Base-by-base conservation (phyloP, 1,284 basidiomycete genomes). In the Trametes hirsuta region DNA sequence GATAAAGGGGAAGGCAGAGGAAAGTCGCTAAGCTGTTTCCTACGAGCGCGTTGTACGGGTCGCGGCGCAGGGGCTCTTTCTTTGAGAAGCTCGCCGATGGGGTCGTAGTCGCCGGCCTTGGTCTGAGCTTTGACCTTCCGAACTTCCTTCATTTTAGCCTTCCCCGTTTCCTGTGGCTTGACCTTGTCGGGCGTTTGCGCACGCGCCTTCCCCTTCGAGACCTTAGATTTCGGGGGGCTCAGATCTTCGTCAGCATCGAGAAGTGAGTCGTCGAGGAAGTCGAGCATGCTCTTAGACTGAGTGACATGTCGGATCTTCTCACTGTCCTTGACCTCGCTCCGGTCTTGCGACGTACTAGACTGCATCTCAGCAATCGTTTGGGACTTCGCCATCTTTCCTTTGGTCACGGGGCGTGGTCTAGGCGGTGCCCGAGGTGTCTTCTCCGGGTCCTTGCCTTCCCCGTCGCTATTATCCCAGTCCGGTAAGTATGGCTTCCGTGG, bases 341-440 rank as follows among this genome's bases (percentile, higher is more conserved):
- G 25, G 36, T 55, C 49, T 53, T 65, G 54, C 1, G 57, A 49
- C 21, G 51, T 52, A 14, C 46, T 35, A 35, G 36, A 12, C 14
- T 45, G 45, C 30, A 66, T 34, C 10, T 59, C 55, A 2, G 65
- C 59, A 3, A 62, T 55, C 3, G 57, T 64, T 37, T 62, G 62
- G 6, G 54, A 59, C 35, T 59, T 61, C 10, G 34, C 39, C 1
- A 59, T 25, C 47, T 45, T 58, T 8, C 47, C 63, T 41, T 62
- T 64, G 42, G 63, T 56, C 9, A 55, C 57, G 2, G 68, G 68
- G 6, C 64, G 61, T 0, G 68, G 66, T 2, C 12, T 56, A 0
- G 62, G 61, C 3, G 64, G 62, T 30, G 63, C 55, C 14, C 66
- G 61, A 1, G 68, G 68, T 0, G 68, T 69, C 48, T 35, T 59